A percentile compares a stretch with the other conserved stretches of the same genome.
Conservation (phyloP, 2,329 filamentous ascomycete genomes). For the Colletotrichum lupini region DNA sequence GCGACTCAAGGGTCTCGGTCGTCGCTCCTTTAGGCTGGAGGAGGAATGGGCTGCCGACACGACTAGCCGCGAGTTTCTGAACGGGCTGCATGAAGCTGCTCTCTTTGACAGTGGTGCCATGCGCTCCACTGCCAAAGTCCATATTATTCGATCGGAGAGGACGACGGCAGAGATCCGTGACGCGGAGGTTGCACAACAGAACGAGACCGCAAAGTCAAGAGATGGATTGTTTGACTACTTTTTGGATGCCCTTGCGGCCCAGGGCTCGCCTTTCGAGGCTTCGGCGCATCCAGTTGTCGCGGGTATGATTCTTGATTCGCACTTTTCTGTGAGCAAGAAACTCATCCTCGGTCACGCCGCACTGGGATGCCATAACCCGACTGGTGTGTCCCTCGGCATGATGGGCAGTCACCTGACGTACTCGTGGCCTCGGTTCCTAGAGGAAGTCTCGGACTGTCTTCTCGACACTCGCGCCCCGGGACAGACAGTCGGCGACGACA, state of each 20-base stretch:
- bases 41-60: slow-evolving; percentile 79
- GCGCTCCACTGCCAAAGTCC: slow-evolving; percentile 67
- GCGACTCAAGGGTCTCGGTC: slow-evolving; percentile 74
- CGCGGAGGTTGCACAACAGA: slow-evolving; percentile 73
- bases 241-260: slow-evolving; percentile 56
- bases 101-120: slow-evolving; percentile 22
- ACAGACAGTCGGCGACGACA: slow-evolving; percentile 52
- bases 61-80: slow-evolving; percentile 54
- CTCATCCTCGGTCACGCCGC: slow-evolving; percentile 75
- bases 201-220: slow-evolving; percentile 64
- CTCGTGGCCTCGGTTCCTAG: slow-evolving; percentile 75
- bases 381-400: slow-evolving; percentile 73
- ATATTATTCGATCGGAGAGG: slow-evolving; percentile 73
- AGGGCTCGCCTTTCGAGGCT: slow-evolving; percentile 45
- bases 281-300: slow-evolving; percentile 71
- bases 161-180: slow-evolving; percentile 75
- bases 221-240: slow-evolving; percentile 61
- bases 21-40: slow-evolving; percentile 78
- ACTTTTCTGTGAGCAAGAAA: slow-evolving; percentile 70
- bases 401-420: slow-evolving; percentile 79
- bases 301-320: slow-evolving; percentile 75
- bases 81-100: slow-evolving; percentile 9
- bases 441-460: slow-evolving; percentile 69
- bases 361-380: slow-evolving; percentile 62
- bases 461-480: slow-evolving; percentile 50